These are phyloP conservation scores for Zasmidium citrigriseum DNA, from an alignment of 2,329 filamentous ascomycete genomes.

Conservation along the genomic window DNA sequence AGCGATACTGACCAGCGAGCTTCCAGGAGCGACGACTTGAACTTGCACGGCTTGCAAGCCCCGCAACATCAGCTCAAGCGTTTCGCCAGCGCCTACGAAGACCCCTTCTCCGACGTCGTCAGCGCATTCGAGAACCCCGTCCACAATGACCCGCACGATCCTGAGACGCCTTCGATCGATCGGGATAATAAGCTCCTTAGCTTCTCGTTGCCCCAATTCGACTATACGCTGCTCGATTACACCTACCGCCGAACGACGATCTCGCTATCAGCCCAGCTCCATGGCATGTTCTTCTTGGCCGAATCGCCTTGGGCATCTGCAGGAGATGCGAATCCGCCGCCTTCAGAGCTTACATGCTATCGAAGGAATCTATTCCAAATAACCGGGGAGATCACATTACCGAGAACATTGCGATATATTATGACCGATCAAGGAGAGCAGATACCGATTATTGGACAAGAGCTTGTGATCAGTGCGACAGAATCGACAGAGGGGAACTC, in stretches of 20 bases:
- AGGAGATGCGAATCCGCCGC: slow-evolving; percentile 59
- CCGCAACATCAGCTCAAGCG: slow-evolving; percentile 33
- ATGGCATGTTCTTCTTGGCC: slow-evolving; percentile 87
- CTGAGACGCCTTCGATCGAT: slow-evolving; percentile 60
- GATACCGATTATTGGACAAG: slow-evolving; percentile 77
- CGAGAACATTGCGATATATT: slow-evolving; percentile 74
- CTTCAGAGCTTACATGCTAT: slow-evolving; percentile 91
- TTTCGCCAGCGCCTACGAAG: slow-evolving; percentile 46
- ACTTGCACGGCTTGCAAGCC: slow-evolving; percentile 26
- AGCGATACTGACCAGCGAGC: neutral
- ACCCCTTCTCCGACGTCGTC: slow-evolving; percentile 53
- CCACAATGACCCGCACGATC: slow-evolving; percentile 37
- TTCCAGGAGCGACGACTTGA: slow-evolving; percentile 32
- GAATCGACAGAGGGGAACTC: slow-evolving; percentile 92
- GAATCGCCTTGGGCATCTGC: slow-evolving; percentile 69
- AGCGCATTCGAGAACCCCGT: slow-evolving; percentile 50
- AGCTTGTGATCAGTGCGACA: slow-evolving; percentile 86
- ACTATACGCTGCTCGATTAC: slow-evolving; percentile 67
- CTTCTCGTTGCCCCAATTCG: slow-evolving; percentile 50
- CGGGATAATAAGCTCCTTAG: slow-evolving; percentile 61
- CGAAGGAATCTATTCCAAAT: slow-evolving; percentile 95
- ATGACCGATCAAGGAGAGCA: slow-evolving; percentile 82
- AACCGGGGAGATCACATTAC: slow-evolving; percentile 82
- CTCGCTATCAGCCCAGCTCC: slow-evolving; percentile 72
- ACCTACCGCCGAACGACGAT: slow-evolving; percentile 64